Base-by-base conservation (phyloP, 805 yeast genomes). In the Ogataea saltuana region DNA sequence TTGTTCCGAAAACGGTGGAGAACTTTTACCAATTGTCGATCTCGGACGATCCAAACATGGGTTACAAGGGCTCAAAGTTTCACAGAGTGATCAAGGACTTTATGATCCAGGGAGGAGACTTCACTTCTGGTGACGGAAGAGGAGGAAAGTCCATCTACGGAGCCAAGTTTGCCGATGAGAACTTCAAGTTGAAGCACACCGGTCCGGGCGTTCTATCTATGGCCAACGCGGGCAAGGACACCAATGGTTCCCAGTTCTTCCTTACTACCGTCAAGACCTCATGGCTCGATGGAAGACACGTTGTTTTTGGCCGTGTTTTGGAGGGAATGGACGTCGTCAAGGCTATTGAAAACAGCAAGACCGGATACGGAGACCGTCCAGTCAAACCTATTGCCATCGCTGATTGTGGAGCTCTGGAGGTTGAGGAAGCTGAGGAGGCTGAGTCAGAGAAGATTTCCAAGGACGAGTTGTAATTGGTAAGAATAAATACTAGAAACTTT, bases 221-320 rank as follows among this genome's bases (percentile, higher is more conserved):
- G 91, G 91, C 91, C 54, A 84, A 84, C 58, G 82, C 88, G 23
- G 91, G 91, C 53, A 78, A 63, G 50, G 72, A 83, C 68, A 83
- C 90, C 67, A 89, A 89, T 64, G 97, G 97, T 16, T 88, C 96
- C 27, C 97, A 89, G 69, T 90, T 90, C 65, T 90, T 90, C 76
- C 85, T 93, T 70, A 89, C 96, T 60, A 90, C 97, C 20, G 96
- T 85, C 17, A 76, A 78, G 26, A 88, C 97, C 44, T 71, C 83
- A 38, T 93, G 99, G 98, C 79, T 93, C 61, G 88, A 93, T 61
- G 93, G 95, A 52, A 81, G 73, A 56, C 99, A 93, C 68, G 99
- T 93, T 61, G 99, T 93, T 31, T 93, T 93, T 60, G 99, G 99
- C 53, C 88, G 88, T 70, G 97, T 93, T 43, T 45, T 88, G 13